phyloP scores from a whole-genome alignment of 2,329 filamentous ascomycete genomes.

The Waltergamsia citrina region DNA sequence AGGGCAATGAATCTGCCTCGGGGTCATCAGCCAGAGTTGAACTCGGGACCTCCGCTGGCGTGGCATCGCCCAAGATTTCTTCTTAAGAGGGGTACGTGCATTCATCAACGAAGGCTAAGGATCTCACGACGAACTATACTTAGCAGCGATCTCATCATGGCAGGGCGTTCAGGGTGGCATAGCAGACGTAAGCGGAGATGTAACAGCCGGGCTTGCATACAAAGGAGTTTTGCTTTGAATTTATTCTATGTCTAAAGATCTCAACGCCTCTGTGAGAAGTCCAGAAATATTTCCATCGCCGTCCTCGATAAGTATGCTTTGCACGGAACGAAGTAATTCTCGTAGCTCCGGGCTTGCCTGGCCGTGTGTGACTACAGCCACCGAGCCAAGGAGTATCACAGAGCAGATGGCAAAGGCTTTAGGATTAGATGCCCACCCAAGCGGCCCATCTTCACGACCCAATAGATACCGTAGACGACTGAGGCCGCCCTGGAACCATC shows the following conservation, averaged over 20 bases:
- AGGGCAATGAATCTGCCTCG: not conserved
- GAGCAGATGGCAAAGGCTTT: slow-evolving; percentile 55
- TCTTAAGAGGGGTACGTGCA: too few species aligned
- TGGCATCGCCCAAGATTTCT: too few species aligned
- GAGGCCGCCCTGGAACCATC: slow-evolving; percentile 45
- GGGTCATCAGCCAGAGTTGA: too few species aligned
- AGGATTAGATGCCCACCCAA: slow-evolving; percentile 64
- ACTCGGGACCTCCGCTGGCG: too few species aligned
- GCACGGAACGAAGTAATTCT: slow-evolving; percentile 3
- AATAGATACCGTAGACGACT: slow-evolving; percentile 20
- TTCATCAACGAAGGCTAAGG: too few species aligned
- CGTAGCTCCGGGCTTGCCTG: slow-evolving; percentile 7
- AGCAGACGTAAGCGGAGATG: not conserved
- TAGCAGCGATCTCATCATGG: too few species aligned
- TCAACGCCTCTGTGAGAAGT: slow-evolving; percentile 13
- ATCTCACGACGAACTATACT: too few species aligned
- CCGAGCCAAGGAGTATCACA: slow-evolving; percentile 30
- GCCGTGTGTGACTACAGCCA: slow-evolving; percentile 17
- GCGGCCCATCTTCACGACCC: slow-evolving; percentile 43
- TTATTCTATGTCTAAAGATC: not conserved
- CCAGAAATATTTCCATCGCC: slow-evolving; percentile 13
- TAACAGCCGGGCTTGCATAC: not conserved
- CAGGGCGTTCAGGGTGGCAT: too few species aligned
- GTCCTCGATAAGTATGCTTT: not conserved
- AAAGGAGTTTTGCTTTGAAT: too few species aligned